These are phyloP conservation scores for Melampsora americana DNA, from an alignment of 1,284 basidiomycete genomes.

Conservation along the genomic window DNA sequence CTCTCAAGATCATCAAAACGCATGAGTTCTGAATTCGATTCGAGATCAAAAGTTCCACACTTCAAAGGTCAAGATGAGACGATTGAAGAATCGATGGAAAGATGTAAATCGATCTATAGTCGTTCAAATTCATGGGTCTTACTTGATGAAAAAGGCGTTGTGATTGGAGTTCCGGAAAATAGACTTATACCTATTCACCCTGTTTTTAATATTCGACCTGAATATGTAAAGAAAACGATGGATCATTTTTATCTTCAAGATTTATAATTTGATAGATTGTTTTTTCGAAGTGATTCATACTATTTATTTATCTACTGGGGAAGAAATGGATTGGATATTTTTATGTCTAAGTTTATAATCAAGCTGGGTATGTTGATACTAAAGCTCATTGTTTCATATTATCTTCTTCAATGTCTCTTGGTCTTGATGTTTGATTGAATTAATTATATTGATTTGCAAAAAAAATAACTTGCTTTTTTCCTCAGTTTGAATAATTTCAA, in stretches of 20 bases:
- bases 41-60: neutral
- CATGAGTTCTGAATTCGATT: slow-evolving; percentile 7
- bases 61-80: slow-evolving; percentile 20
- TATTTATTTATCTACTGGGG: too few relatives aligned
- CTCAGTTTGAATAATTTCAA: too few relatives aligned
- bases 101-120: slow-evolving; percentile 29
- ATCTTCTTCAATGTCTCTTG: too few relatives aligned
- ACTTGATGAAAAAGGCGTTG: neutral
- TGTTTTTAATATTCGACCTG: slow-evolving; percentile 15
- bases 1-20: neutral
- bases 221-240: slow-evolving; percentile 27
- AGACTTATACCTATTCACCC: slow-evolving; percentile 34
- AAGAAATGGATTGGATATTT: too few relatives aligned
- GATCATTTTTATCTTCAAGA: slow-evolving; percentile 26
- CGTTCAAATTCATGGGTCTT: slow-evolving; percentile 18
- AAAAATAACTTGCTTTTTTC: too few relatives aligned
- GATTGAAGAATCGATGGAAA: slow-evolving; percentile 2
- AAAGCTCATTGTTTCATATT: too few relatives aligned
- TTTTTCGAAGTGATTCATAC: too few relatives aligned
- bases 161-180: slow-evolving; percentile 18
- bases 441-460: too few relatives aligned
- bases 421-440: too few relatives aligned
- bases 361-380: too few relatives aligned
- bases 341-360: too few relatives aligned
- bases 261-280: too few relatives aligned